phyloP scores from a whole-genome alignment of 208 protist species.

The Wallacemonas sp. region DNA sequence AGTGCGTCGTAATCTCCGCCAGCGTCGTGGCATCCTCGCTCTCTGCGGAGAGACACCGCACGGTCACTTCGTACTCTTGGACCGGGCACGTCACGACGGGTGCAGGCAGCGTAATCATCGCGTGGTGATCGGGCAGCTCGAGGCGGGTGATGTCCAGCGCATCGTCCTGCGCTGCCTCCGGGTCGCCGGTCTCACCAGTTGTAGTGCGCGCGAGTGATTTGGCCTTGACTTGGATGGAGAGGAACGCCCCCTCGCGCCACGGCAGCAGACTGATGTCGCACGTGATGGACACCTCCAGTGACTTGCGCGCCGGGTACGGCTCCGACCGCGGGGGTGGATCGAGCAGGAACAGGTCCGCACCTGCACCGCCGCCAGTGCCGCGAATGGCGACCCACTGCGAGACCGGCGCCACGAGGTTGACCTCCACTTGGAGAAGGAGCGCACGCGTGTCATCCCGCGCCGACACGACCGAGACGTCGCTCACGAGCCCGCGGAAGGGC shows the following conservation, averaged over 20 bases:
- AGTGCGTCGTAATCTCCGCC: neutral
- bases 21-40: neutral
- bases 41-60: neutral
- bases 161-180: neutral
- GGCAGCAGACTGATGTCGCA: constrained; percentile 1
- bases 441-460: neutral
- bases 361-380: neutral
- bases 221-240: neutral
- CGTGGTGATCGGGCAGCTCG: neutral
- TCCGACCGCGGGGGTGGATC: constrained; percentile 1
- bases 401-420: neutral
- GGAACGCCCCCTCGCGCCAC: neutral
- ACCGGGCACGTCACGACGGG: neutral
- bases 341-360: neutral
- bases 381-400: constrained; percentile 3
- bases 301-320: neutral
- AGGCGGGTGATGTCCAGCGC: neutral
- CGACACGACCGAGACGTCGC: neutral
- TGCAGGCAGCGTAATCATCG: neutral
- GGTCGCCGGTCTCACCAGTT: neutral
- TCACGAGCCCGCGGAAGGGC: constrained; percentile 19
- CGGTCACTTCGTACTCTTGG: neutral
- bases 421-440: constrained; percentile 3
- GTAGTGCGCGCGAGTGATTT: neutral
- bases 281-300: neutral